Conservation (phyloP, 2,329 filamentous ascomycete genomes). For the Penicillium paneum region DNA sequence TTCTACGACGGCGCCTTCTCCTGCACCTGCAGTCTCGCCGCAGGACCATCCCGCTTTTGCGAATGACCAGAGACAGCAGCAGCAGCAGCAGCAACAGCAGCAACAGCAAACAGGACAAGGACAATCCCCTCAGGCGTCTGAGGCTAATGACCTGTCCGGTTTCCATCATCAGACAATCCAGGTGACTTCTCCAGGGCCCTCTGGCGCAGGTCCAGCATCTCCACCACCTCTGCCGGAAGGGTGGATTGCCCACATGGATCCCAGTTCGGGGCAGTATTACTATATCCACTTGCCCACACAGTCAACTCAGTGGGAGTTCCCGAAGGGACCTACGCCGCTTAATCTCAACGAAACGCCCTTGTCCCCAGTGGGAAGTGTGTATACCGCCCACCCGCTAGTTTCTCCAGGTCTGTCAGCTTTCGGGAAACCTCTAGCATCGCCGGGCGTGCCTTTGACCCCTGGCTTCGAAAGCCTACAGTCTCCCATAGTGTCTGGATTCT, state of each 20-base stretch:
- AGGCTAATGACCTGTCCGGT: constrained; percentile 25
- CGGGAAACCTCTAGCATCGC: constrained; percentile 64
- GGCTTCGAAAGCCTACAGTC: constrained; percentile 83
- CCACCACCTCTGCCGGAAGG: constrained; percentile 93
- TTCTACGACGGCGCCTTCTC: constrained; percentile 22
- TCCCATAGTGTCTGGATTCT: constrained; percentile 70
- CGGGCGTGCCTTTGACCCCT: constrained; percentile 76
- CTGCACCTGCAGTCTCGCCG: constrained; percentile 35
- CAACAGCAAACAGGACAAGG: constrained; percentile 37
- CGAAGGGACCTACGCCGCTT: constrained; percentile 88
- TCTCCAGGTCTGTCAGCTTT: constrained; percentile 63
- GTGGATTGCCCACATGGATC: constrained; percentile 96
- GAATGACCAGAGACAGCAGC: constrained; percentile 65
- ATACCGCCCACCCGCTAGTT: constrained; percentile 65
- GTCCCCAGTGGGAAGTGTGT: constrained; percentile 75
- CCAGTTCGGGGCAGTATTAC: constrained; percentile 95
- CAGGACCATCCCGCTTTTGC: constrained; percentile 82
- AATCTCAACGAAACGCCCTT: constrained; percentile 77
- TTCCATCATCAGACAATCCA: constrained; percentile 26
- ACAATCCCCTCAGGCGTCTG: constrained; percentile 40
- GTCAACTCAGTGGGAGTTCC: constrained; percentile 98
- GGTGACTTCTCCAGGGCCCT: constrained; percentile 36
- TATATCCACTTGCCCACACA: constrained; percentile 96
- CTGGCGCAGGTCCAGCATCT: constrained; percentile 65
- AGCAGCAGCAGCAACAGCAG: too few relatives aligned